These are phyloP conservation scores for Colletotrichum graminicola DNA, from an alignment of 2,329 filamentous ascomycete species.

Conservation along the genomic window DNA sequence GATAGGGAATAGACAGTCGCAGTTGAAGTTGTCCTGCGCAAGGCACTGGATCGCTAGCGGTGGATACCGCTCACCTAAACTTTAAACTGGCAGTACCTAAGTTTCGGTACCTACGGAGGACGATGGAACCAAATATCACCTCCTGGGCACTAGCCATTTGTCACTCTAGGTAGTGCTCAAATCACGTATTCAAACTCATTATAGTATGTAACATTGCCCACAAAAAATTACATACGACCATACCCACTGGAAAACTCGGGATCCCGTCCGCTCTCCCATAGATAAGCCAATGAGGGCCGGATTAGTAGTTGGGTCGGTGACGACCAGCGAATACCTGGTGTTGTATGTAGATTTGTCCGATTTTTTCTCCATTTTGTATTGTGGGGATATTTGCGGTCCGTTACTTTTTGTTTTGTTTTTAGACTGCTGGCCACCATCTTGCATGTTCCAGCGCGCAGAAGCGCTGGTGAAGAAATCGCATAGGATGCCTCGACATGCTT, in stretches of 20 bases:
- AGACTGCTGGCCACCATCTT: too few species aligned
- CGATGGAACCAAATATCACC: too few species aligned
- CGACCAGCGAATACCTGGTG: slow-evolving; percentile 20
- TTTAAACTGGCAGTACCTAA: neutral
- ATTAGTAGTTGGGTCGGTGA: slow-evolving; percentile 26
- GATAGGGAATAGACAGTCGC: neutral
- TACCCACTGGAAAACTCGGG: slow-evolving; percentile 18
- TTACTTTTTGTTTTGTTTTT: too few species aligned
- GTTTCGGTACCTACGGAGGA: neutral
- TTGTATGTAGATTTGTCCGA: neutral
- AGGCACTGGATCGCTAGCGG: neutral
- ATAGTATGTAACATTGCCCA: too few species aligned
- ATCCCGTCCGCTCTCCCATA: slow-evolving; percentile 25
- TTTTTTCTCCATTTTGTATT: too few species aligned
- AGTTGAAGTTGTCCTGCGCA: neutral
- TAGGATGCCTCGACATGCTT: too few species aligned
- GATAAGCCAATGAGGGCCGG: slow-evolving; percentile 15
- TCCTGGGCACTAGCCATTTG: too few species aligned
- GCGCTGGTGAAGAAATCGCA: too few species aligned
- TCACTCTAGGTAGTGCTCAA: too few species aligned
- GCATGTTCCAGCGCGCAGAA: too few species aligned
- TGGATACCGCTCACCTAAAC: neutral
- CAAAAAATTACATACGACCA: slow-evolving; percentile 22
- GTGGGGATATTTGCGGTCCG: too few species aligned
- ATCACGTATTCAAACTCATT: too few species aligned